Evolutionary conservation across 2,329 filamentous ascomycete species (phyloP).

Genomic region (Verticillium klebahnii): DNA sequence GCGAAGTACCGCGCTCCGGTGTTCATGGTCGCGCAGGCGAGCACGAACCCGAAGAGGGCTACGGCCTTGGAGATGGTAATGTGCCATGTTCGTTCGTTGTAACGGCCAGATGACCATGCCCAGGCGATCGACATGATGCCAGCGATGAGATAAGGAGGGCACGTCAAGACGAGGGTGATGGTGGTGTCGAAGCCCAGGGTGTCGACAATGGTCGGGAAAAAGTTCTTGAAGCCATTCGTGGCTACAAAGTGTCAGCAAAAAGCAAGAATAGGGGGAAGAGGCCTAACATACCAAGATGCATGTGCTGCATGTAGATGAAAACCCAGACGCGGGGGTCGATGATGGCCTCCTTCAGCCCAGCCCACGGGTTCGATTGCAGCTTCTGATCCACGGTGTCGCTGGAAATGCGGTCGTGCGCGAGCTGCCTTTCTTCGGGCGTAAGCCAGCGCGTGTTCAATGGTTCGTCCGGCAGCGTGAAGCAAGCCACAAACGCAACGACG

Average conservation of each 20-base stretch:
- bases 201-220: slow-evolving; percentile 28
- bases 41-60: slow-evolving; percentile 10
- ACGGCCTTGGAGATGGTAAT: slow-evolving; percentile 7
- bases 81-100: slow-evolving; percentile 11
- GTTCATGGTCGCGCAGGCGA: slow-evolving; percentile 5
- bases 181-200: slow-evolving; percentile 34
- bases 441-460: slow-evolving; percentile 32
- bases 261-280: slow-evolving; percentile 38
- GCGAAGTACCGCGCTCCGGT: slow-evolving; percentile 11
- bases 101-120: slow-evolving; percentile 9
- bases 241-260: slow-evolving; percentile 25
- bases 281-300: slow-evolving; percentile 29
- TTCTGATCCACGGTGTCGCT: slow-evolving; percentile 19
- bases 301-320: slow-evolving; percentile 42
- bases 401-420: slow-evolving; percentile 34
- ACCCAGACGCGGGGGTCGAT: slow-evolving; percentile 39
- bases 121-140: slow-evolving; percentile 31
- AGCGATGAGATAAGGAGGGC: slow-evolving; percentile 36
- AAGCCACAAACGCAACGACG: slow-evolving; percentile 21
- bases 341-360: slow-evolving; percentile 36
- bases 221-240: slow-evolving; percentile 39
- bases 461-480: slow-evolving; percentile 29
- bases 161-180: slow-evolving; percentile 38
- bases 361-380: slow-evolving; percentile 26
- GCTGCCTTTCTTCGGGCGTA: slow-evolving; percentile 27